Percentiles rank a stretch among this genome's conserved stretches.
These are phyloP conservation scores for Paspalum notatum DNA, from an alignment of 176 grass and related monocot species.

Conservation along the genomic window DNA sequence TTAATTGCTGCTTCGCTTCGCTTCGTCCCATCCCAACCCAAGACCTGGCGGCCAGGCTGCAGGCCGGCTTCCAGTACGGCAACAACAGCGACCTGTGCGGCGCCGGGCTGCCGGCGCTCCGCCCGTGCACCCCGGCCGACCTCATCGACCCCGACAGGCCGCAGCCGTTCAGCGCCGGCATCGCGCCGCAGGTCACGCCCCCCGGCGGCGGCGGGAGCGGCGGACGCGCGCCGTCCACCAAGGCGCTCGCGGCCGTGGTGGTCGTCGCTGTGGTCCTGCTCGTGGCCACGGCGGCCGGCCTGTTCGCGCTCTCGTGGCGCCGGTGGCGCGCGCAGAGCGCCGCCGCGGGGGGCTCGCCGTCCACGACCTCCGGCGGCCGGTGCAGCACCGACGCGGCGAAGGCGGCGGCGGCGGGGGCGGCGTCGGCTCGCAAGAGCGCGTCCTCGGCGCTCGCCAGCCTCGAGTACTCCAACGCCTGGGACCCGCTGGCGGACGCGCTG, in stretches of 20 bases:
- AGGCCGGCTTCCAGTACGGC: slow-evolving; percentile 71
- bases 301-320: slow-evolving; percentile 63
- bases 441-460: slow-evolving; percentile 85
- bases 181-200: slow-evolving; percentile 47
- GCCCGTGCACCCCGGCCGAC: slow-evolving; percentile 73
- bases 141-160: slow-evolving; percentile 66
- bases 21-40: no score
- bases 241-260: slow-evolving; percentile 52
- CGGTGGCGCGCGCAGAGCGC: slow-evolving; percentile 46
- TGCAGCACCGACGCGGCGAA: slow-evolving; percentile 36
- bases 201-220: slow-evolving; percentile 11
- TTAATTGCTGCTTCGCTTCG: no score
- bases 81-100: slow-evolving; percentile 86
- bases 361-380: not conserved
- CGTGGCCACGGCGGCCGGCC: slow-evolving; percentile 38
- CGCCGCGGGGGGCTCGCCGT: slow-evolving; percentile 20
- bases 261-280: slow-evolving; percentile 49
- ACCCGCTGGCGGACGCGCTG: slow-evolving; percentile 68
- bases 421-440: slow-evolving; percentile 46
- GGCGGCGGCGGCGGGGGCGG: slow-evolving; percentile 35
- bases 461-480: slow-evolving; percentile 86
- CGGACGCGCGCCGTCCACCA: slow-evolving; percentile 52
- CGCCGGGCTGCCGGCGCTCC: slow-evolving; percentile 57
- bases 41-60: slow-evolving; percentile 75
- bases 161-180: slow-evolving; percentile 78